These are phyloP conservation scores for Tympanopsis confertula DNA, from an alignment of 2,329 filamentous ascomycete species.

Conservation along the genomic window DNA sequence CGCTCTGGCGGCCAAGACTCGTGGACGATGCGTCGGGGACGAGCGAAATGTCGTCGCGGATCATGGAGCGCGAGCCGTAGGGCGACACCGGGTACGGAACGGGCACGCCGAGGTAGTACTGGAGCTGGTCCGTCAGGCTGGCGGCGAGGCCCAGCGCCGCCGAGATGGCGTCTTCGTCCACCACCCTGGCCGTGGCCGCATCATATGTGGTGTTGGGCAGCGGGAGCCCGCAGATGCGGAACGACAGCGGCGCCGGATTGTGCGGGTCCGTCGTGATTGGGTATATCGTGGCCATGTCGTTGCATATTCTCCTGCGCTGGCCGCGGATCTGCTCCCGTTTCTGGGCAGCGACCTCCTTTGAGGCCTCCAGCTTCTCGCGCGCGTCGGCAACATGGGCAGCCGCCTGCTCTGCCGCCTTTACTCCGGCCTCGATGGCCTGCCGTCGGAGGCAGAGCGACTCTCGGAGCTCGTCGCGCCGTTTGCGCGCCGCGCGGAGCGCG, in stretches of 20 bases:
- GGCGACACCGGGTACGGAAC: slow-evolving; percentile 71
- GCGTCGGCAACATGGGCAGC: slow-evolving; percentile 51
- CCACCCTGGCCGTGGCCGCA: slow-evolving; percentile 22
- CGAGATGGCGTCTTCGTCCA: slow-evolving; percentile 61
- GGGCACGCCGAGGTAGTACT: slow-evolving; percentile 69
- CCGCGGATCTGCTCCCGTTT: slow-evolving; percentile 60
- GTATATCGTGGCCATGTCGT: slow-evolving; percentile 70
- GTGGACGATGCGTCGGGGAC: slow-evolving; percentile 18
- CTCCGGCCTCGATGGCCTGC: slow-evolving; percentile 55
- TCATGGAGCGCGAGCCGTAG: slow-evolving; percentile 62
- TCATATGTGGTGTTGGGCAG: slow-evolving; percentile 75
- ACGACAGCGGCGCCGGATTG: slow-evolving; percentile 56
- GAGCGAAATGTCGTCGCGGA: slow-evolving; percentile 63
- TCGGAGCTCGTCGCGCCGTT: slow-evolving; percentile 55
- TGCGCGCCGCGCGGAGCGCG: slow-evolving; percentile 47
- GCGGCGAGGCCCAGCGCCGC: slow-evolving; percentile 74
- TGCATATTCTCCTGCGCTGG: slow-evolving; percentile 80
- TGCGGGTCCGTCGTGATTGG: slow-evolving; percentile 57
- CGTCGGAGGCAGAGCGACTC: slow-evolving; percentile 54
- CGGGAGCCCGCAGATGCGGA: slow-evolving; percentile 68
- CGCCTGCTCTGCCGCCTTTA: slow-evolving; percentile 43
- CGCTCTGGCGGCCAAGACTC: too few species aligned
- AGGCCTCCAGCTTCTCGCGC: slow-evolving; percentile 42
- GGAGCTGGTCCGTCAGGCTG: slow-evolving; percentile 62
- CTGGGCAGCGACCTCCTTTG: slow-evolving; percentile 38